Base-by-base conservation (phyloP, 2,329 filamentous ascomycete genomes). In the Didymella segeticola region DNA sequence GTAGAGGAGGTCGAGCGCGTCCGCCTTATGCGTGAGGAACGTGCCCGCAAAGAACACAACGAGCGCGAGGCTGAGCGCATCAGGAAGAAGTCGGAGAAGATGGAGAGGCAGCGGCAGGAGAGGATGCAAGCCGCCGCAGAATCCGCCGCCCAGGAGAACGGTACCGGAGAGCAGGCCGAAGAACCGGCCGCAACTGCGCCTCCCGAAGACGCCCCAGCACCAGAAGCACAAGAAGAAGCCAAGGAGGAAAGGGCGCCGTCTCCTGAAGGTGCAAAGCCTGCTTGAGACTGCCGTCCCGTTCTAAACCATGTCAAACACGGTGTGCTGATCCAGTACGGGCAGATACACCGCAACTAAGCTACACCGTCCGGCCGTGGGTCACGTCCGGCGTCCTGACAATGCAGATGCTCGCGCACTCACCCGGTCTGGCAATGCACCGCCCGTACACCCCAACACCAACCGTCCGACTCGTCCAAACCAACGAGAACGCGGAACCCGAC, bases 1-100 rank as follows among this genome's bases (percentile, higher is more conserved):
- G 88, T 96, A 43, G 95, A 98, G 73, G 95, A 99, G 77, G 89
- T 93, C 0, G 95, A 99, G 77, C 84, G 95, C 47, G 81, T 91
- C 38, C 83, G 95, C 43, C 89, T 88, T 70, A 85, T 87, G 29
- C 96, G 93, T 73, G 95, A 99, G 67, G 95, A 98, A 56, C 83
- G 85, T 63, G 91, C 92, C 54, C 83, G 93, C 52, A 88, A 86
- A 66, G 93, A 97, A 73, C 90, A 85, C 22, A 83, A 78, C 69
- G 83, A 86, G 58, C 74, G 79, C 25, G 77, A 82, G 63, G 78
- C 82, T 56, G 79, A 77, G 41, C 72, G 81, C 54, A 78, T 78
- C 26, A 64, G 62, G 36, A 69, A 70, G 29, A 70, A 69, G 52
- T 79, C 78, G 1, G 83, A 83, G 58, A 78, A 80, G 62, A 71